Conservation (phyloP, 306 rosid genomes). For the Prunus salicina region DNA sequence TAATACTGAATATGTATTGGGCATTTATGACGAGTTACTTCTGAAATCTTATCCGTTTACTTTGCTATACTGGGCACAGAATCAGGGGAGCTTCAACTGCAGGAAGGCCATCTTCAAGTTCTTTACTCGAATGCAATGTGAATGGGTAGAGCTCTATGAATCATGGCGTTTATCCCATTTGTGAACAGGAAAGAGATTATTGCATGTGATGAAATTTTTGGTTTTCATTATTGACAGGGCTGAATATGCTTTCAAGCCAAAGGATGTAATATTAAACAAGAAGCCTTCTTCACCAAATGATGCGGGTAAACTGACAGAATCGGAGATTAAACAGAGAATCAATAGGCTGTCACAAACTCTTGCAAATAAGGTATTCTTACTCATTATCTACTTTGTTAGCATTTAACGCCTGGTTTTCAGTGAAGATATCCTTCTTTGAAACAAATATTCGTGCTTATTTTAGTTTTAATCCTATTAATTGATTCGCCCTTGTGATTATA, state of each 20-base stretch:
- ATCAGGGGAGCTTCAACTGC: slow-evolving; percentile 13
- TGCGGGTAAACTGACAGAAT: slow-evolving; percentile 47
- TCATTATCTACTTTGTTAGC: not conserved
- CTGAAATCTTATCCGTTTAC: not conserved
- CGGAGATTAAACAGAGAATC: slow-evolving; percentile 64
- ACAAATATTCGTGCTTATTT: not conserved
- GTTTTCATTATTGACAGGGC: slow-evolving; percentile 44
- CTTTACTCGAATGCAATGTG: slow-evolving; percentile 34
- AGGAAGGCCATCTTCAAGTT: slow-evolving; percentile 47
- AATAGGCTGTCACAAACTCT: slow-evolving; percentile 56
- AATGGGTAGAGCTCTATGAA: slow-evolving; percentile 47
- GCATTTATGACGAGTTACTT: not conserved
- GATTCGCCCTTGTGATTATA: not conserved
- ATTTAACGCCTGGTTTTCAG: not conserved
- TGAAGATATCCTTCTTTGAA: not conserved
- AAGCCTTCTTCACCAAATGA: slow-evolving; percentile 48
- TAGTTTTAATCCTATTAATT: not conserved
- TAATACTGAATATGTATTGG: not conserved
- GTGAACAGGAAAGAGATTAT: not conserved
- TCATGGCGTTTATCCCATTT: not conserved
- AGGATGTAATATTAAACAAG: slow-evolving; percentile 52
- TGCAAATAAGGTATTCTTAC: slow-evolving; percentile 53
- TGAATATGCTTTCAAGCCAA: slow-evolving; percentile 73
- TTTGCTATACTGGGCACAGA: slow-evolving; percentile 33
- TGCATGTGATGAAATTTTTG: slow-evolving; percentile 13